phyloP scores from a whole-genome alignment of 2,329 filamentous ascomycete genomes.

The Teratosphaeria zuluensis region DNA sequence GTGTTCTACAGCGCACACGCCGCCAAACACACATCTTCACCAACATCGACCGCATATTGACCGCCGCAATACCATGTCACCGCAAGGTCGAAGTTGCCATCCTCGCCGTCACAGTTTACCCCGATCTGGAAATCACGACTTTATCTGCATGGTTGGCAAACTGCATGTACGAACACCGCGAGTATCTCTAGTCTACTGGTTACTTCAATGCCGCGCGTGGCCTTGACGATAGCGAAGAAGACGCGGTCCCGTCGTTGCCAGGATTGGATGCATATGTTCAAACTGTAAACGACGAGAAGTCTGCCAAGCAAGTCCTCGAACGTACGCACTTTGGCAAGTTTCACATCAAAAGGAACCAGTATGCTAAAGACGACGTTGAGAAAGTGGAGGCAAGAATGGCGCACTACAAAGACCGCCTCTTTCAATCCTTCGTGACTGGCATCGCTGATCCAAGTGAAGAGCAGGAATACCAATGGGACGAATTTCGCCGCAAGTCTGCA shows the following conservation, averaged over 20 bases:
- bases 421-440: too few relatives aligned
- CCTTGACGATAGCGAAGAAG: neutral
- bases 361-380: neutral
- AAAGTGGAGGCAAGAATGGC: neutral
- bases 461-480: too few relatives aligned
- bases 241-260: neutral
- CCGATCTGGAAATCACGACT: neutral
- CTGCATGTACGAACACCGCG: neutral
- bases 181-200: neutral
- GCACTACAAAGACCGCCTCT: neutral
- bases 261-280: neutral
- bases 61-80: neutral
- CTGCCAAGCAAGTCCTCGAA: neutral
- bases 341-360: neutral
- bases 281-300: neutral
- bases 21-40: neutral
- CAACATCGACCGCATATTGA: neutral
- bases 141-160: neutral
- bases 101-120: neutral
- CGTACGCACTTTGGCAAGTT: neutral
- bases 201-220: neutral
- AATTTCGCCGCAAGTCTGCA: too few relatives aligned
- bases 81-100: neutral
- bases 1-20: neutral
- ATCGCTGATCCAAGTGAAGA: too few relatives aligned